Evolutionary conservation across 768 basidiomycete species (phyloP).

Genomic region (Trametopsis cervina): DNA sequence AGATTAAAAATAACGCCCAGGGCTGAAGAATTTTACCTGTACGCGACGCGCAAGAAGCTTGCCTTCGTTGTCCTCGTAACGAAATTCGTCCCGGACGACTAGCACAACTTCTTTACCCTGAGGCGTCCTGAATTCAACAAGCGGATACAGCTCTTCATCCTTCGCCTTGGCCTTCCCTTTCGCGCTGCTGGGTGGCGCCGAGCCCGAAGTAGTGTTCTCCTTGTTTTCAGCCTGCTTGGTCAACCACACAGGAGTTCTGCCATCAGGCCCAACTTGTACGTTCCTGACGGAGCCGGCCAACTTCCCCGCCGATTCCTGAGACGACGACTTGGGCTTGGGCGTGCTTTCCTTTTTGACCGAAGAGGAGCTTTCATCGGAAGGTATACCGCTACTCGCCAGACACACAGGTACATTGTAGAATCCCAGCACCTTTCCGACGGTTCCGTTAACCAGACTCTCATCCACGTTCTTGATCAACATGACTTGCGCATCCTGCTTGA

Average conservation of each 20-base stretch:
- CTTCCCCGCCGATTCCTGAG: conserved; percentile 20
- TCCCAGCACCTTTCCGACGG: conserved; percentile 53
- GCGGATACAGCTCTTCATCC: conserved; percentile 36
- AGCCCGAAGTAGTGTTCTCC: conserved; percentile 24
- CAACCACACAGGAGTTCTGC: conserved; percentile 21
- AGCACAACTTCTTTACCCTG: conserved; percentile 40
- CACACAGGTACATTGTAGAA: conserved; percentile 32
- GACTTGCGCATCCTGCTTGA: conserved; percentile 58
- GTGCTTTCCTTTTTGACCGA: conserved; percentile 6
- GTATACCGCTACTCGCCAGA: conserved; percentile 7
- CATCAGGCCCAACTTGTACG: conserved; percentile 26
- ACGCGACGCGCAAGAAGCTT: conserved; percentile 40
- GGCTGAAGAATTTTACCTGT: conserved; percentile 25
- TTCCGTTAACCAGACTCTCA: conserved; percentile 60
- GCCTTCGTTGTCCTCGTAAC: conserved; percentile 45
- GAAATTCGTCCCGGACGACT: conserved; percentile 45
- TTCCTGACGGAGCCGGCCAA: conserved; percentile 28
- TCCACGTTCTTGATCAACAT: conserved; percentile 70
- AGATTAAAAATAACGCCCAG: not conserved
- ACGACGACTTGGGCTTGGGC: conserved; percentile 13
- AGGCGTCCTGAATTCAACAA: conserved; percentile 40
- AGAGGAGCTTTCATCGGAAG: not conserved
- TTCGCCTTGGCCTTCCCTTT: conserved; percentile 26
- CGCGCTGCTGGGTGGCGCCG: not conserved
- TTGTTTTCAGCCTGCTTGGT: conserved; percentile 19